Base-by-base conservation (phyloP, 345 rosid genomes). In the Moringa oleifera region DNA sequence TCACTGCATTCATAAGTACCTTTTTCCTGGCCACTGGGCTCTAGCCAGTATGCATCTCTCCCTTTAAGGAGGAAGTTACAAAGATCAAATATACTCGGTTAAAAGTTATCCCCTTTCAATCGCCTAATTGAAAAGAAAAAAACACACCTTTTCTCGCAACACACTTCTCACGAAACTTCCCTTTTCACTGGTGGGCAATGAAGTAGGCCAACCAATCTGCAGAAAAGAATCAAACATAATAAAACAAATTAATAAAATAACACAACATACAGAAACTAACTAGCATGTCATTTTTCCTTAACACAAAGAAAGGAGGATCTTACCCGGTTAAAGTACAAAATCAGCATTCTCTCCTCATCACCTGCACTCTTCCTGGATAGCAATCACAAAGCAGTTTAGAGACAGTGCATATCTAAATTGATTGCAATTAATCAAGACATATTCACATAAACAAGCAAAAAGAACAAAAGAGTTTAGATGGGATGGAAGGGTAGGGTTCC, bases 171-270 rank as follows among this genome's bases (percentile, higher is more conserved):
- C 75, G 64, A 90, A 90, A 7, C 81, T 11, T 50, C 71, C 76
- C 74, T 87, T 87, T 85, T 93, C 97, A 50, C 57, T 93, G 21
- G 98, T 90, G 41, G 97, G 96, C 82, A 93, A 71, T 15, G 96
- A 86, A 57, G 85, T 81, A 71, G 98, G 98, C 98, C 96, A 93
- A 47, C 97, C 98, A 78, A 90, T 90, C 94, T 93, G 83, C 64
- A 78, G 51, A 62, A 56, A 46, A 56, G 46, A 23, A 60, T 7
- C 18, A 28, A 20, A 7, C 25, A 60, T 50, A 37, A 45, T 31
- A 51, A 45, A 63, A 63, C 21, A 57, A 54, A 64, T 33, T 25
- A 72, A 37, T 9, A 24, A 50, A 60, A 66, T 20, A 51, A 61
- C 25, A 45, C 0, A 6, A 47, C 11, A 65, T 18, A 13, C 55